Evolutionary conservation across 106 monocot genomes (phyloP).

Genomic region (Vanilla planifolia): DNA sequence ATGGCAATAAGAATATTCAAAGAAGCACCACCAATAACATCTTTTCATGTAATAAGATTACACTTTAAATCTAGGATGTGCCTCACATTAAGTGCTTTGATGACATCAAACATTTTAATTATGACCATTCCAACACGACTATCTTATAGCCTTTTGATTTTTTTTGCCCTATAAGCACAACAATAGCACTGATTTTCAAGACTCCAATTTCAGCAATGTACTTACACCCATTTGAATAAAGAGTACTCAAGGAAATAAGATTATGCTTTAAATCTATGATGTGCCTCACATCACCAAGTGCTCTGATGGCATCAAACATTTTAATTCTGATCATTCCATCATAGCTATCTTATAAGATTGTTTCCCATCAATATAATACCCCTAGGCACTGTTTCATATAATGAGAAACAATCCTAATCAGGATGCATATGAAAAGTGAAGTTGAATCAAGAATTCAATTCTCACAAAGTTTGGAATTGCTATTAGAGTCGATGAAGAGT

Average conservation of each 20-base stretch:
- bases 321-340: slow-evolving; percentile 3
- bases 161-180: slow-evolving; percentile 4
- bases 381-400: background rate
- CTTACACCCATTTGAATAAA: background rate
- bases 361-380: slow-evolving; percentile 9
- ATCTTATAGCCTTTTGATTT: no score
- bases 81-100: no score
- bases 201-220: slow-evolving; percentile 4
- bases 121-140: no score
- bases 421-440: slow-evolving; percentile 8
- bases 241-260: slow-evolving; percentile 6
- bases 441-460: background rate
- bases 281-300: background rate
- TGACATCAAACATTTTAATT: no score
- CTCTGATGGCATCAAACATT: slow-evolving; percentile 8
- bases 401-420: slow-evolving; percentile 3
- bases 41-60: background rate
- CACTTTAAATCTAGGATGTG: background rate
- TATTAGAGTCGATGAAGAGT: no score
- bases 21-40: background rate
- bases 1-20: background rate
- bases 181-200: background rate
- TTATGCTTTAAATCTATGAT: background rate
- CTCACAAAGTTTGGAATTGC: background rate
- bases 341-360: background rate